phyloP scores from a whole-genome alignment of 2,329 filamentous ascomycete species.

The Rutstroemia sydowiana region DNA sequence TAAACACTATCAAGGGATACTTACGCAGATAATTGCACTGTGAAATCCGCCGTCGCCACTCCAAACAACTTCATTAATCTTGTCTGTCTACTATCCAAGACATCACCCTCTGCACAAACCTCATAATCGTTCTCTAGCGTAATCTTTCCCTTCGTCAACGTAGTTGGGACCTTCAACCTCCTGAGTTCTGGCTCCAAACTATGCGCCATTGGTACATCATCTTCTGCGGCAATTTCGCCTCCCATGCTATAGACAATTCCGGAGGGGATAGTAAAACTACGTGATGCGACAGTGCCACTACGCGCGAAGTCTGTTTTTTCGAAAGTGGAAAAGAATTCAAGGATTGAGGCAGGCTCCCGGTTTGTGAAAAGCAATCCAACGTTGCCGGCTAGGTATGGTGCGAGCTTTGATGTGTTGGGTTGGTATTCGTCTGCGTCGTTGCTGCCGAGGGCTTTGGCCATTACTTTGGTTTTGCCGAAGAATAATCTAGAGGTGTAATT shows the following conservation, averaged over 20 bases:
- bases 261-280: constrained; percentile 71
- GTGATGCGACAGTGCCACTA: constrained; percentile 68
- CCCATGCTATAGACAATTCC: constrained; percentile 76
- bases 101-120: constrained; percentile 77
- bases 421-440: constrained; percentile 72
- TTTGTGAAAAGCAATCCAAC: constrained; percentile 90
- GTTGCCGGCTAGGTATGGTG: constrained; percentile 65
- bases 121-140: constrained; percentile 48
- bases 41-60: constrained; percentile 85
- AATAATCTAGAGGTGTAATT: constrained; percentile 58
- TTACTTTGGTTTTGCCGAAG: constrained; percentile 99
- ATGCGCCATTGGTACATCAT: constrained; percentile 83
- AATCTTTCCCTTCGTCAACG: constrained; percentile 82
- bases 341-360: constrained; percentile 59
- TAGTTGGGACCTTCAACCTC: constrained; percentile 81
- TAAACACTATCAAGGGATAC: constrained; percentile 21
- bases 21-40: constrained; percentile 68
- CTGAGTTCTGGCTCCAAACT: constrained; percentile 85
- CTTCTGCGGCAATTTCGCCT: constrained; percentile 69
- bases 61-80: constrained; percentile 90
- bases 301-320: constrained; percentile 82
- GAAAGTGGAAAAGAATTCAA: constrained; percentile 65
- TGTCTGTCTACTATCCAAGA: constrained; percentile 85
- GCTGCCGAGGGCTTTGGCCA: constrained; percentile 86
- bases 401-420: constrained; percentile 65